Evolutionary conservation across 352 stramenopile genomes (phyloP).

Genomic region (Phytopythium vexans): DNA sequence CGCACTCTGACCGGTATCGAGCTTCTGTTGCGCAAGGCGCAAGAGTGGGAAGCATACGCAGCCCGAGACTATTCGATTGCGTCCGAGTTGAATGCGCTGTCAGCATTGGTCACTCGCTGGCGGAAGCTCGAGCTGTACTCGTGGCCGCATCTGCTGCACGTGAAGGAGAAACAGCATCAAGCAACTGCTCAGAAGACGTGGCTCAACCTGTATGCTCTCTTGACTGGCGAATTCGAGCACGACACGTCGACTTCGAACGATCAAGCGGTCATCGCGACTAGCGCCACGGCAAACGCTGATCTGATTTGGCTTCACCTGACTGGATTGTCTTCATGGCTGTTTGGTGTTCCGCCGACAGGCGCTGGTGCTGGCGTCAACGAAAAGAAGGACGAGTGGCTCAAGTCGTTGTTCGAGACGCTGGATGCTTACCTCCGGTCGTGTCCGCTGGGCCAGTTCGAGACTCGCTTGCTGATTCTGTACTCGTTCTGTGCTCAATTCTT

Average conservation of each 20-base stretch:
- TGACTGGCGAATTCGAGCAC: constrained; percentile 75
- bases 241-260: constrained; percentile 23
- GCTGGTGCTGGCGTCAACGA: constrained; percentile 3
- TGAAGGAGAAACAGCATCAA: constrained; percentile 82
- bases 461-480: constrained; percentile 86
- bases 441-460: constrained; percentile 90
- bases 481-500: constrained; percentile 85
- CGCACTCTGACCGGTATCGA: constrained; percentile 95
- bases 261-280: constrained; percentile 1
- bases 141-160: constrained; percentile 94
- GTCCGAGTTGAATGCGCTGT: constrained; percentile 89
- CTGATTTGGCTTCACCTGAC: constrained; percentile 69
- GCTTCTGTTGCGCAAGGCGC: constrained; percentile 93
- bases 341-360: constrained; percentile 14
- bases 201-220: constrained; percentile 86
- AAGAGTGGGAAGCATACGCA: constrained; percentile 99
- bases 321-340: constrained; percentile 60
- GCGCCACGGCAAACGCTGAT: constrained; percentile 12
- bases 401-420: constrained; percentile 84
- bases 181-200: constrained; percentile 78
- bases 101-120: constrained; percentile 95
- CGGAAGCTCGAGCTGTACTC: constrained; percentile 97
- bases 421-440: constrained; percentile 91
- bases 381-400: constrained; percentile 68
- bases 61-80: constrained; percentile 90